These are phyloP conservation scores for Rhipidocladum racemiflorum DNA, from an alignment of 176 grass and related monocot genomes.

Conservation along the genomic window DNA sequence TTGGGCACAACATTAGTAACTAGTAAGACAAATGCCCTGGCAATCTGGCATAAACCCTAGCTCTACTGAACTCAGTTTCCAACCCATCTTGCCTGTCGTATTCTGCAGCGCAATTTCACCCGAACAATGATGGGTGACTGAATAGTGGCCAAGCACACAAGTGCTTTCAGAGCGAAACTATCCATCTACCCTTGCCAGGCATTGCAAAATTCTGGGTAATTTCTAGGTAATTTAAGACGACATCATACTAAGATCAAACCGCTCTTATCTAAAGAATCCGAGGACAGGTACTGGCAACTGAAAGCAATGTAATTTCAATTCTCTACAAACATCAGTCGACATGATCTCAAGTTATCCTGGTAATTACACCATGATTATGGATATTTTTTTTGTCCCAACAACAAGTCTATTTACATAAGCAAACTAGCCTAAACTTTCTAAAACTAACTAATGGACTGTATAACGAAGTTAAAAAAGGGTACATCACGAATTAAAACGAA, in stretches of 20 bases:
- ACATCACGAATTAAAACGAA: too few relatives aligned
- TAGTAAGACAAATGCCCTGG: neutral
- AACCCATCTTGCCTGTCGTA: neutral
- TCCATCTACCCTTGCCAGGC: neutral
- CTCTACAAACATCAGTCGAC: neutral
- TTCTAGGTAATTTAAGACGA: neutral
- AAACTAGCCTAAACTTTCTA: neutral
- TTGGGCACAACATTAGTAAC: neutral
- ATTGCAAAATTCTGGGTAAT: neutral
- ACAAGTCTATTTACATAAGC: neutral
- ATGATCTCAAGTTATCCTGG: neutral
- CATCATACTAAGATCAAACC: neutral
- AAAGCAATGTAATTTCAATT: constrained; percentile 8
- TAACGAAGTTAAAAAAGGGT: neutral
- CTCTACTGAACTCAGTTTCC: neutral
- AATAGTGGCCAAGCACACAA: neutral
- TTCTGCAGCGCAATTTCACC: neutral
- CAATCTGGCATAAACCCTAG: neutral
- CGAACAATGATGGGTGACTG: neutral
- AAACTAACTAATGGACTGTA: neutral
- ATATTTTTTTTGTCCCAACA: neutral
- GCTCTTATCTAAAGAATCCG: neutral
- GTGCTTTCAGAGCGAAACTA: neutral
- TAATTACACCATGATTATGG: neutral
- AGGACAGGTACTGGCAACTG: neutral